Evolutionary conservation across 2,329 filamentous ascomycete genomes (phyloP), one percentile per base, ranked within the genome.

Genomic region (Colletotrichum magnum): DNA sequence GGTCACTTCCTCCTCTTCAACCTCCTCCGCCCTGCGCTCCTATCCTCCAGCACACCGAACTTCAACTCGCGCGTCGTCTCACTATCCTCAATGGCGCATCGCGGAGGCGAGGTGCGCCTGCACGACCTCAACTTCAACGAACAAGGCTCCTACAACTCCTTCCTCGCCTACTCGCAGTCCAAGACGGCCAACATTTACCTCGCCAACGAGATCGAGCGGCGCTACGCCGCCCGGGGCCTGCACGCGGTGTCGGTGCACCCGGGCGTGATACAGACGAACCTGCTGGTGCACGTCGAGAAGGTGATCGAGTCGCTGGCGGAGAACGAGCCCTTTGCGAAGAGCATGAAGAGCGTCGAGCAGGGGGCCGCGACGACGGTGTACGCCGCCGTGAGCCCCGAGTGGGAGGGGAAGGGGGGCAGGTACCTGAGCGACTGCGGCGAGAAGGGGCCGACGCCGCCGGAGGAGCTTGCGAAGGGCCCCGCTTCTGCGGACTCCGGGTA

Each of bases 1-100:
- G 80, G 77, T 6, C 84, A 88, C 70, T 89, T 89, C 76, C 79
- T 88, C 0, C 79, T 89, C 21, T 84, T 87, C 71, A 78, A 86
- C n/a, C 79, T 87, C 0, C 77, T 89, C n/a, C 83, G 83, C 48
- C 75, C 79, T 0, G 74, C 80, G 0, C 74, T 89, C 2, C 75
- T 87, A 0, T 72, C 78, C 0, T 78, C 79, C 1, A 71, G 79
- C 0, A 82, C 79, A 0, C 73, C 81, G 0, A 71, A 73, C 0
- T 85, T 84, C 62, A 73, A 80, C 5, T 85, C 82, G 0, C 81
- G 87, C 1, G 83, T 88, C 2, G 78, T 89, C 43, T 75, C 77
- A 0, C 73, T 88, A 0, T 79, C 83, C 0, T 84, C 82, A 2
- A 72, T 78, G 0, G 83, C 73, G 0, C 86, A 88, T 70, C 79